phyloP scores from a whole-genome alignment of 106 monocot genomes.

The Narthecium ossifragum region DNA sequence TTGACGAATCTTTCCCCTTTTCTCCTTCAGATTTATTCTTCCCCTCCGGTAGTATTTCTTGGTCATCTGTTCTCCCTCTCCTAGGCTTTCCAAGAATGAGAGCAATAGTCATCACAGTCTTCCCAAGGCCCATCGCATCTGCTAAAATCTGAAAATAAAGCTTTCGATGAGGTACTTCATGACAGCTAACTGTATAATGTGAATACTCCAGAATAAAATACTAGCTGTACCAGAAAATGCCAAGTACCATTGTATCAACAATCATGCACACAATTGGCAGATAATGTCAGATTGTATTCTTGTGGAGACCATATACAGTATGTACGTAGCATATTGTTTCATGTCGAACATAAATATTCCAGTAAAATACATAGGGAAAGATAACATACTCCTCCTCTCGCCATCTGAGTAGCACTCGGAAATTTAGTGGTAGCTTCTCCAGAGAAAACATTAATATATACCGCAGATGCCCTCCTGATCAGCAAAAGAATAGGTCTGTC shows the following conservation, averaged over 20 bases:
- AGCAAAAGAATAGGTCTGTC: not conserved
- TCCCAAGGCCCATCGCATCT: slow-evolving; percentile 98
- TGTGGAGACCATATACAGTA: too few relatives aligned
- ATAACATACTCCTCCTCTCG: slow-evolving; percentile 83
- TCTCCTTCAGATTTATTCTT: not conserved
- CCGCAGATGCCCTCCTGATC: slow-evolving; percentile 58
- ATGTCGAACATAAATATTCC: too few relatives aligned
- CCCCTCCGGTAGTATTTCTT: not conserved
- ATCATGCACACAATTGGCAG: too few relatives aligned
- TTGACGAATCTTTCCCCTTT: not conserved
- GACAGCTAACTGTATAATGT: too few relatives aligned
- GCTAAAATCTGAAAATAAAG: slow-evolving; percentile 58
- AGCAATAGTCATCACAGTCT: slow-evolving; percentile 94
- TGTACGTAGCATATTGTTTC: too few relatives aligned
- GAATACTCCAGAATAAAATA: too few relatives aligned
- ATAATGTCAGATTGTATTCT: too few relatives aligned
- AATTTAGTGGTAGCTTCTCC: slow-evolving; percentile 75
- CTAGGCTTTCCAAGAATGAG: slow-evolving; percentile 52
- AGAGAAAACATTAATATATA: slow-evolving; percentile 83
- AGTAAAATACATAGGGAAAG: too few relatives aligned
- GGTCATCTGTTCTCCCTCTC: slow-evolving; percentile 29
- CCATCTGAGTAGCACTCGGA: slow-evolving; percentile 61
- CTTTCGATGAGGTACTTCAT: too few relatives aligned
- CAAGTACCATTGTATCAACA: too few relatives aligned
- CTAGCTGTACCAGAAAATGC: too few relatives aligned